These are phyloP conservation scores for Teratosphaeria destructans DNA, from an alignment of 2,329 filamentous ascomycete genomes.

Conservation along the genomic window DNA sequence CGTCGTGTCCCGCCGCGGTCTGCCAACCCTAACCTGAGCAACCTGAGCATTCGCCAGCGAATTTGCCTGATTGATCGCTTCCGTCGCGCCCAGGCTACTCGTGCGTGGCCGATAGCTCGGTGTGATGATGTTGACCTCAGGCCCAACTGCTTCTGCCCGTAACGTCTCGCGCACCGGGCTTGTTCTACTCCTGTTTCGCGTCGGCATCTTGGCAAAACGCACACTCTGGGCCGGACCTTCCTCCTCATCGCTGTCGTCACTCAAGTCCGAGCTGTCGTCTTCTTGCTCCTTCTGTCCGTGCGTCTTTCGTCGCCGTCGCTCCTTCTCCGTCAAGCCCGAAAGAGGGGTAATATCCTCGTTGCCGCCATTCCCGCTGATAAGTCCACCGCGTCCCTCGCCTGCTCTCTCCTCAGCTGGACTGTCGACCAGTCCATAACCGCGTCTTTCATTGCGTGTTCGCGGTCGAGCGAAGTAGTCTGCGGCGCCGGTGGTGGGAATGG, in stretches of 20 bases:
- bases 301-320: slow-evolving; percentile 50
- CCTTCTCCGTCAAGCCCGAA: slow-evolving; percentile 32
- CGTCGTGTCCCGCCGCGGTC: slow-evolving; percentile 62
- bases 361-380: slow-evolving; percentile 57
- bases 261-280: slow-evolving; percentile 75
- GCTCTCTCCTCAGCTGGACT: slow-evolving; percentile 41
- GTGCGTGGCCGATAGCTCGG: slow-evolving; percentile 47
- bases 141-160: slow-evolving; percentile 9
- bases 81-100: slow-evolving; percentile 61
- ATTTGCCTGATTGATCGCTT: slow-evolving; percentile 44
- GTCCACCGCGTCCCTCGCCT: slow-evolving; percentile 57
- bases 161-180: background rate
- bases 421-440: slow-evolving; percentile 18
- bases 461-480: slow-evolving; percentile 73
- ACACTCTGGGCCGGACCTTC: slow-evolving; percentile 35
- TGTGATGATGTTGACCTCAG: slow-evolving; percentile 34
- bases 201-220: slow-evolving; percentile 20
- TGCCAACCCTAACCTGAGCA: slow-evolving; percentile 8
- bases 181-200: slow-evolving; percentile 2
- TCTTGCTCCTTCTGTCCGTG: slow-evolving; percentile 56
- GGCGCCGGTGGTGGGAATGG: slow-evolving; percentile 65
- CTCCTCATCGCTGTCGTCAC: slow-evolving; percentile 75
- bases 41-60: slow-evolving; percentile 35
- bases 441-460: slow-evolving; percentile 7
- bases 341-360: slow-evolving; percentile 58